A percentile compares a stretch with the other conserved stretches of the same genome.
These are phyloP conservation scores for Coprinopsis marcescibilis DNA, from an alignment of 768 basidiomycete species.

Conservation along the genomic window DNA sequence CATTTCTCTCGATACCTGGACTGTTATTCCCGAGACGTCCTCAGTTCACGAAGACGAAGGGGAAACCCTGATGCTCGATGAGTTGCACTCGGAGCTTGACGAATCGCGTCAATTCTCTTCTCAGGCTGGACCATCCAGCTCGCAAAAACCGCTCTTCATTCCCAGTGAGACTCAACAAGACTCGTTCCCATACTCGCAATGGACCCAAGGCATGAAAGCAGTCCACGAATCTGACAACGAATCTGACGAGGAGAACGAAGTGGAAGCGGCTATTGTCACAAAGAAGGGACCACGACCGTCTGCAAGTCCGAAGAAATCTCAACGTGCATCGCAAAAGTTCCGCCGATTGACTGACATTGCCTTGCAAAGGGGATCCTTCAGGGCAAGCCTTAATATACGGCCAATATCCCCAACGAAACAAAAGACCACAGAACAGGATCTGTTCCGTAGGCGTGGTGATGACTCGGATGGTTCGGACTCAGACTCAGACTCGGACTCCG, in stretches of 20 bases:
- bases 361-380: constrained; percentile 29
- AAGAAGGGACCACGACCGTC: constrained; percentile 7
- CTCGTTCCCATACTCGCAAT: constrained; percentile 52
- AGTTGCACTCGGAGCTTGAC: constrained; percentile 22
- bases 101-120: neutral
- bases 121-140: neutral
- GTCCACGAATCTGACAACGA: constrained; percentile 25
- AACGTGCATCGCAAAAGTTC: constrained; percentile 11
- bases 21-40: constrained; percentile 10
- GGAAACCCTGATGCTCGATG: constrained; percentile 22
- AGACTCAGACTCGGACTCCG: constrained; percentile 42
- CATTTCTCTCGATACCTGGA: constrained; percentile 11
- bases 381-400: constrained; percentile 19
- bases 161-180: constrained; percentile 46
- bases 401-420: constrained; percentile 22
- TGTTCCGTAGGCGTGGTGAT: constrained; percentile 33
- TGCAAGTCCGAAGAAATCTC: constrained; percentile 3
- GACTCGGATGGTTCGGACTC: constrained; percentile 35
- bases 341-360: constrained; percentile 53
- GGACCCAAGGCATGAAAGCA: constrained; percentile 19
- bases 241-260: constrained; percentile 27
- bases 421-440: constrained; percentile 25
- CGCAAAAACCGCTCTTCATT: constrained; percentile 39
- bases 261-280: neutral
- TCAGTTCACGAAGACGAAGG: constrained; percentile 13